phyloP scores from a whole-genome alignment of 805 yeast genomes.

The Isabelozyma gotoi region DNA sequence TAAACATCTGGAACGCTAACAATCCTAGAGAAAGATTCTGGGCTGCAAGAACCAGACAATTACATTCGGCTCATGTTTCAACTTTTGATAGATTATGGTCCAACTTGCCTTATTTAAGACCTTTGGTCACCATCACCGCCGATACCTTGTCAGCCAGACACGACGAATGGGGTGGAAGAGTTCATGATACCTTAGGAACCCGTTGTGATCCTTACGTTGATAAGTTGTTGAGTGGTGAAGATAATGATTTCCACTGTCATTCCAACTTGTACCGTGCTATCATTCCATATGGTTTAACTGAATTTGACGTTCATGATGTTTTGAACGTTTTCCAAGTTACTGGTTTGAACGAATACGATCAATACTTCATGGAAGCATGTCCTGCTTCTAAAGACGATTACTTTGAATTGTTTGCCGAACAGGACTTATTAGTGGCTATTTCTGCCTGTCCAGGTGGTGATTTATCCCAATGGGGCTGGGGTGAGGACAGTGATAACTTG shows the following conservation, averaged over 20 bases:
- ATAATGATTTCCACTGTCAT: slow-evolving; percentile 67
- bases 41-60: slow-evolving; percentile 69
- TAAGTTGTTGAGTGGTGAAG: slow-evolving; percentile 60
- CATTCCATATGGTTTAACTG: slow-evolving; percentile 59
- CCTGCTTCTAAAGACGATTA: slow-evolving; percentile 61
- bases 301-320: slow-evolving; percentile 68
- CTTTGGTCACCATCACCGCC: slow-evolving; percentile 61
- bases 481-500: slow-evolving; percentile 50
- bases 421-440: slow-evolving; percentile 61
- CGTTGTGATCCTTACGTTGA: slow-evolving; percentile 72
- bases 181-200: slow-evolving; percentile 66
- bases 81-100: slow-evolving; percentile 66
- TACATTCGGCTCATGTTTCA: slow-evolving; percentile 63
- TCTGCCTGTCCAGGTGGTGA: slow-evolving; percentile 75
- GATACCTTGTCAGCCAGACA: slow-evolving; percentile 57
- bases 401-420: slow-evolving; percentile 67
- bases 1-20: slow-evolving; percentile 61
- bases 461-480: slow-evolving; percentile 70
- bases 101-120: slow-evolving; percentile 62
- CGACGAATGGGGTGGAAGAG: slow-evolving; percentile 65
- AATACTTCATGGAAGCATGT: slow-evolving; percentile 69
- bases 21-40: slow-evolving; percentile 66
- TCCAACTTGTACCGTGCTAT: slow-evolving; percentile 62
- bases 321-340: slow-evolving; percentile 70
- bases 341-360: slow-evolving; percentile 63